Conservation (phyloP, 2,329 filamentous ascomycete species). For the Scopulariopsis brevicaulis region DNA sequence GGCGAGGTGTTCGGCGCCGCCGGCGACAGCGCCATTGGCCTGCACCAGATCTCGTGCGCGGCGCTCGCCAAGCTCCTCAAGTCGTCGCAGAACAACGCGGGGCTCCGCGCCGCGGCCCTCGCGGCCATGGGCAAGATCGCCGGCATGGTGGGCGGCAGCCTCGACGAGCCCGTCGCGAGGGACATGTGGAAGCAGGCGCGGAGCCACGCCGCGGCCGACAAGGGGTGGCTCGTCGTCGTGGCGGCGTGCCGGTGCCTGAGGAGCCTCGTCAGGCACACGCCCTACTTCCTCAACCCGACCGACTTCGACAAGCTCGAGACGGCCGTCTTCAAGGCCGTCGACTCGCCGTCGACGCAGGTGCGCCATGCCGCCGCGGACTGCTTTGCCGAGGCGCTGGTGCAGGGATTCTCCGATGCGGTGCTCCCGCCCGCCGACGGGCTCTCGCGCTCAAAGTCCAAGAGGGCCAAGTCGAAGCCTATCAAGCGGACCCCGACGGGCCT, state of each 20-base stretch:
- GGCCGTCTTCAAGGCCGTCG: slow-evolving; percentile 75
- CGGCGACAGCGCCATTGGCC: slow-evolving; percentile 80
- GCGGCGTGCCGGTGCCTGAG: slow-evolving; percentile 72
- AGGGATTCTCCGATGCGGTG: slow-evolving; percentile 40
- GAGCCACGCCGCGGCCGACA: slow-evolving; percentile 66
- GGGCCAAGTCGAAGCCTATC: slow-evolving; percentile 47
- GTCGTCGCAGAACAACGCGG: slow-evolving; percentile 65
- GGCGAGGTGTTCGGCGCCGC: slow-evolving; percentile 86
- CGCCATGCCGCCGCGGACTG: slow-evolving; percentile 80
- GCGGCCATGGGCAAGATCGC: slow-evolving; percentile 65
- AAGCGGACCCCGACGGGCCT: slow-evolving; percentile 49
- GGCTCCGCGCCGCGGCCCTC: slow-evolving; percentile 69
- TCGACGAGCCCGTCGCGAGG: slow-evolving; percentile 76
- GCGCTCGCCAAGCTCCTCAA: slow-evolving; percentile 73
- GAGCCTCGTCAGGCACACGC: slow-evolving; percentile 57
- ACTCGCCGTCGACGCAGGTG: slow-evolving; percentile 63
- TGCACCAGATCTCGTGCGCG: slow-evolving; percentile 64
- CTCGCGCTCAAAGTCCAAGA: slow-evolving; percentile 48
- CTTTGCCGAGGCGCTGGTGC: slow-evolving; percentile 71
- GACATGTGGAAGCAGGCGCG: slow-evolving; percentile 91
- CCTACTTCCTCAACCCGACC: slow-evolving; percentile 75
- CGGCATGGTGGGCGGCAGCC: slow-evolving; percentile 60
- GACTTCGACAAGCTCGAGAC: slow-evolving; percentile 86
- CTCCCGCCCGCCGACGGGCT: slow-evolving; percentile 19
- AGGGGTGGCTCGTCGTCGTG: slow-evolving; percentile 69